Evolutionary conservation across 352 stramenopile genomes (phyloP), one percentile per base, ranked within the genome.

Genomic region (Globisporangium camurandrum): DNA sequence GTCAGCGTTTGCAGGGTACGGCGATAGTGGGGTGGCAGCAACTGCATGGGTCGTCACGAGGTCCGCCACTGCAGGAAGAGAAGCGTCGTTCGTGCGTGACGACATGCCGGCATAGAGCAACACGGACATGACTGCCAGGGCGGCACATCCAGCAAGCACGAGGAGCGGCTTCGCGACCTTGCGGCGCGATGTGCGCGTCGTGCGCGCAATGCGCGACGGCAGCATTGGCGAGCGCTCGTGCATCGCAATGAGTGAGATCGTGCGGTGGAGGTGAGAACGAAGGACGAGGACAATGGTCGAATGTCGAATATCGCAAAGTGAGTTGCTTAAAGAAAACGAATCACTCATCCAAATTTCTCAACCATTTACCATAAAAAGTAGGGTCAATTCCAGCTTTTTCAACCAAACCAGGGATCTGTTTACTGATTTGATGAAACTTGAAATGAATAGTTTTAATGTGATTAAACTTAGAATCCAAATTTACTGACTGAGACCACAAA

Each of bases 1-100:
- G 30, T 84, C 72, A n/a, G 64, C 42, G 43, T 71, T 67, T 23
- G 71, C 42, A 27, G 62, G 51, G 54, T 61, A 76, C 27, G 31
- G 27, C 17, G 41, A 56, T 11, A 36, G 37, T 10, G 23, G 8
- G 17, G n/a, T 1, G 6, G 36, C 36, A 23, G 36, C 36, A 12
- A 19, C n/a, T 22, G 36, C 11, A 0, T 7, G 17, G 2, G n/a
- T 10, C 6, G n/a, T n/a, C n/a, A n/a, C n/a, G n/a, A n/a, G n/a
- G n/a, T n/a, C n/a, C n/a, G n/a, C n/a, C n/a, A n/a, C n/a, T n/a
- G n/a, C n/a, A 22, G 16, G 1, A 24, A 22, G 22, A n/a, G 49
- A 9, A 11, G 45, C 24, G 14, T 45, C 24, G 34, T 3, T 6
- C 10, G 17, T 27, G 27, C 19, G 31, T 24, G 9, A 23, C 14